A percentile compares a stretch with the other conserved stretches of the same genome.
These are phyloP conservation scores for Thielaviopsis punctulata DNA, from an alignment of 2,329 filamentous ascomycete species.

Conservation along the genomic window DNA sequence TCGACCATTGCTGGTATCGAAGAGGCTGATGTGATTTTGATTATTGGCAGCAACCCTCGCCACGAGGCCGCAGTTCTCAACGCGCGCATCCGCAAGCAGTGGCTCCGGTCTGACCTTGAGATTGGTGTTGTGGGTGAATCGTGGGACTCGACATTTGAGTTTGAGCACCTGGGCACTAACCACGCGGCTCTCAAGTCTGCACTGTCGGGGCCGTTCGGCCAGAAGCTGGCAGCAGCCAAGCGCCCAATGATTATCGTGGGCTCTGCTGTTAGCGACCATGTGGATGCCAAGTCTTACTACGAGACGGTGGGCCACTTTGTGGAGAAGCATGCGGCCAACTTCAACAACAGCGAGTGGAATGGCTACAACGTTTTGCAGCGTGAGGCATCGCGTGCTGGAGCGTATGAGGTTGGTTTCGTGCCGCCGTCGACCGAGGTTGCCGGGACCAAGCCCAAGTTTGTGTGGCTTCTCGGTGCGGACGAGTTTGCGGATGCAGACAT, in stretches of 20 bases:
- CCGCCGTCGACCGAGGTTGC: constrained; percentile 68
- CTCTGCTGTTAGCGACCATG: constrained; percentile 78
- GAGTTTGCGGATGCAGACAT: constrained; percentile 74
- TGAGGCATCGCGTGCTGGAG: constrained; percentile 77
- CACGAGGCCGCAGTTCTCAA: constrained; percentile 93
- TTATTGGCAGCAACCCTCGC: constrained; percentile 87
- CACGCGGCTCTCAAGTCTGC: constrained; percentile 68
- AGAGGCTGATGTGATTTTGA: constrained; percentile 78
- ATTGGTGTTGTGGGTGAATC: constrained; percentile 79
- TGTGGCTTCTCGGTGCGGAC: constrained; percentile 93
- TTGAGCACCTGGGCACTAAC: constrained; percentile 73
- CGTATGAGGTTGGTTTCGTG: constrained; percentile 90
- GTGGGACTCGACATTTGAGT: constrained; percentile 91
- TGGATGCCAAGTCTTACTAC: constrained; percentile 82
- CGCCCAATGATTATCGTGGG: constrained; percentile 94
- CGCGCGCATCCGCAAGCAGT: constrained; percentile 93
- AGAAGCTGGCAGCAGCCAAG: constrained; percentile 77
- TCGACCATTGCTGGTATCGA: constrained; percentile 87
- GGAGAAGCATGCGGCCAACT: constrained; percentile 81
- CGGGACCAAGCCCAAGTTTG: constrained; percentile 75
- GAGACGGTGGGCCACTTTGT: constrained; percentile 81
- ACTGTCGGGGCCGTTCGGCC: constrained; percentile 73
- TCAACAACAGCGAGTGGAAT: constrained; percentile 82
- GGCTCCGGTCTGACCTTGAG: constrained; percentile 86
- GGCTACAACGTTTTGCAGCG: constrained; percentile 95